Base-by-base conservation (phyloP, 176 grass and related monocot genomes). In the Avena atlantica region DNA sequence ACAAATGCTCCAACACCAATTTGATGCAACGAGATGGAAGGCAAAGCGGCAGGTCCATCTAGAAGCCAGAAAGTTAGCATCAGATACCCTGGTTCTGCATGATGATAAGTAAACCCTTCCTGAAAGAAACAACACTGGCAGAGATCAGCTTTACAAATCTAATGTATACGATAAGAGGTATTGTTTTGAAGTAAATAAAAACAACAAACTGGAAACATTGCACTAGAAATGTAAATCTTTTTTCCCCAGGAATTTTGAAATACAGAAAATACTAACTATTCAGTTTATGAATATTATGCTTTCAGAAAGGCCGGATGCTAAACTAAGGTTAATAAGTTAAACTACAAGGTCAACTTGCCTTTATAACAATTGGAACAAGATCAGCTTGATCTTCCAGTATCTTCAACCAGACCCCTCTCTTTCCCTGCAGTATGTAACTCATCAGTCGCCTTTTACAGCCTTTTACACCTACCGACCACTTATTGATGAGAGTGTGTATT, bases 51-150 rank as follows among this genome's bases (percentile, higher is more conserved):
- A 48, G 93, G 90, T 78, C 81, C 85, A 71, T 92, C 78, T 16
- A 90, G 90, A 76, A 95, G 89, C 93, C 90, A 95, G 58, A 84
- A 88, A 37, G 90, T 95, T 85, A 95, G 25, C 90, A 95, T 88
- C n/a, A 92, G 78, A 61, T 92, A 92, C 53, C 90, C 93, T 75
- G 85, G 88, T 78, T 90, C 93, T 49, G 93, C 90, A 84, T 95
- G 93, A 88, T 92, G 93, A 68, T 90, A 92, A 36, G 52, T 85
- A 78, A 95, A 95, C 24, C 93, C 90, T 9, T 45, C 81, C 93
- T 95, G 82, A 58, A 71, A 36, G 47, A 57, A 86, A 73, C 3
- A 17, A 10, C 45, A 10, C 45, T 48, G 8, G 55, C 21, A 71
- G 13, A 36, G 58, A 75, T 63, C 21, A 74, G 9, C 25, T 56